phyloP scores from a whole-genome alignment of 805 yeast species.

The Ogataea ganodermae region DNA sequence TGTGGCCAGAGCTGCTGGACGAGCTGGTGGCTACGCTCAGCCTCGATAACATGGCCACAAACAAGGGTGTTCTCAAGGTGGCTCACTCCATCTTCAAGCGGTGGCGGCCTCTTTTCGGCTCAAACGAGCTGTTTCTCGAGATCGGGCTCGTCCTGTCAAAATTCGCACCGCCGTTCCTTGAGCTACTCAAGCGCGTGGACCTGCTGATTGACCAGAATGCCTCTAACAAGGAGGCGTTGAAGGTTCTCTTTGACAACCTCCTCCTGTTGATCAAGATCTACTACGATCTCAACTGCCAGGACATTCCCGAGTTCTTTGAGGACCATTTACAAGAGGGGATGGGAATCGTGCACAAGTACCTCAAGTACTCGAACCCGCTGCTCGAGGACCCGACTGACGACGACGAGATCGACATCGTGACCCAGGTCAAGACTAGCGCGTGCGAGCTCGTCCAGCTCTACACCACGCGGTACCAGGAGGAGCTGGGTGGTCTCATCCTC shows the following conservation, averaged over 20 bases:
- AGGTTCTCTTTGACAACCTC: slow-evolving; percentile 66
- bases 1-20: slow-evolving; percentile 79
- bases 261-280: slow-evolving; percentile 76
- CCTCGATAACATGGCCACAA: slow-evolving; percentile 64
- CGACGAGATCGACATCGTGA: slow-evolving; percentile 66
- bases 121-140: slow-evolving; percentile 86
- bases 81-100: slow-evolving; percentile 95
- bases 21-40: slow-evolving; percentile 70
- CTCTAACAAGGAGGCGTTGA: slow-evolving; percentile 51
- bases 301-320: slow-evolving; percentile 96
- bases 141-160: slow-evolving; percentile 83
- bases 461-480: slow-evolving; percentile 89
- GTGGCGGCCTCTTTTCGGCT: slow-evolving; percentile 93
- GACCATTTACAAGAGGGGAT: slow-evolving; percentile 79
- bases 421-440: slow-evolving; percentile 75
- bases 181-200: slow-evolving; percentile 69
- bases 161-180: slow-evolving; percentile 77
- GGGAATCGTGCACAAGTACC: slow-evolving; percentile 79
- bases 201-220: slow-evolving; percentile 51
- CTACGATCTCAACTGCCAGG: slow-evolving; percentile 95
- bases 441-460: slow-evolving; percentile 85
- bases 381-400: slow-evolving; percentile 63
- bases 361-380: slow-evolving; percentile 57
- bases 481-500: slow-evolving; percentile 75
- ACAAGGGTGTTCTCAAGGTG: slow-evolving; percentile 84